Evolutionary conservation across 2,329 filamentous ascomycete species (phyloP).

Genomic region (Moelleriella libera): DNA sequence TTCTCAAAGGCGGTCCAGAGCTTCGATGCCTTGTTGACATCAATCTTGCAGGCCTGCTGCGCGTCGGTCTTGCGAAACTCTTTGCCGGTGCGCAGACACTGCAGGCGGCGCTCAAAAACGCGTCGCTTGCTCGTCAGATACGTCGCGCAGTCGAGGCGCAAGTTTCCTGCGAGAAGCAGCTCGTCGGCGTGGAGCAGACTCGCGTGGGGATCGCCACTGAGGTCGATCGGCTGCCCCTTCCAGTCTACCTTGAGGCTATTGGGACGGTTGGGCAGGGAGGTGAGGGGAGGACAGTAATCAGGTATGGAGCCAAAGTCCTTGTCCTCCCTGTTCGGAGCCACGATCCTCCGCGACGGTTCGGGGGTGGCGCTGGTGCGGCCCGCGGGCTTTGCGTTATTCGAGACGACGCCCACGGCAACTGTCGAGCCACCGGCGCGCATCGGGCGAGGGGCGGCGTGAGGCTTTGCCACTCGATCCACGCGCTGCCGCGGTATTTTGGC

Average conservation of each 20-base stretch:
- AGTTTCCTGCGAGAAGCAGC: slow-evolving; percentile 57
- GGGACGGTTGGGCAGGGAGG: slow-evolving; percentile 48
- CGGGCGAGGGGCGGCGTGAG: slow-evolving; percentile 18
- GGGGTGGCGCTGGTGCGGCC: slow-evolving; percentile 30
- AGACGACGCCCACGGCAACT: neutral
- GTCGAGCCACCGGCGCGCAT: slow-evolving; percentile 12
- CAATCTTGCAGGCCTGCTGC: slow-evolving; percentile 94
- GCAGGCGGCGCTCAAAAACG: slow-evolving; percentile 68
- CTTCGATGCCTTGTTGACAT: slow-evolving; percentile 94
- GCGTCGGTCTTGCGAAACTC: slow-evolving; percentile 92
- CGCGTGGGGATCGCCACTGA: slow-evolving; percentile 56
- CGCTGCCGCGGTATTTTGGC: slow-evolving; percentile 15
- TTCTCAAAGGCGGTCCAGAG: slow-evolving; percentile 81
- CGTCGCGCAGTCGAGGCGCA: slow-evolving; percentile 73
- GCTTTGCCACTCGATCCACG: slow-evolving; percentile 21
- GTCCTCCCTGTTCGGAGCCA: slow-evolving; percentile 62
- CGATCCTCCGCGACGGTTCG: slow-evolving; percentile 33
- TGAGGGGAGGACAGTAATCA: slow-evolving; percentile 58
- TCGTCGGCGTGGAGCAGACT: slow-evolving; percentile 67
- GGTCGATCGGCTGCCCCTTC: slow-evolving; percentile 69
- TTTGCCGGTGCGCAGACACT: slow-evolving; percentile 53
- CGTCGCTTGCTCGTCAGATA: slow-evolving; percentile 89
- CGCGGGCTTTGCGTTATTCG: slow-evolving; percentile 12
- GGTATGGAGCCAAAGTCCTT: slow-evolving; percentile 61
- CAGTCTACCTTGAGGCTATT: slow-evolving; percentile 74